Percentiles rank a stretch among this genome's conserved stretches.
Evolutionary conservation across 371 early-diverging fungal species (phyloP).

Genomic region (Phascolomyces articulosus): DNA sequence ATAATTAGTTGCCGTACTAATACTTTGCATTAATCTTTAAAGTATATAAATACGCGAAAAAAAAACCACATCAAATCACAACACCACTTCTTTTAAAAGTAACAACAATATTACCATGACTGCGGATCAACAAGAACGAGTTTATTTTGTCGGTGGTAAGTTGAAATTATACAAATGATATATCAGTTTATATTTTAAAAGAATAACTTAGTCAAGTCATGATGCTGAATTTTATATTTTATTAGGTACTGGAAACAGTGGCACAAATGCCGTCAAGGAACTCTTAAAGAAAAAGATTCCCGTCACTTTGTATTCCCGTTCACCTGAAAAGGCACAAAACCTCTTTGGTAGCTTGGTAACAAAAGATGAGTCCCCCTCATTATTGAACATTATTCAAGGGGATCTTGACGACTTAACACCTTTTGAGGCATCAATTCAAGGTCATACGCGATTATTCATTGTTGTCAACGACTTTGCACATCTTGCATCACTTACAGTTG

Average conservation of each 20-base stretch:
- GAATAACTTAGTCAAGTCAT: too few species aligned
- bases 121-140: too few species aligned
- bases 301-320: slow-evolving; percentile 17
- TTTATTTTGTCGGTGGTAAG: too few species aligned
- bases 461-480: not conserved
- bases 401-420: slow-evolving; percentile 7
- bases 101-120: too few species aligned
- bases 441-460: slow-evolving; percentile 20
- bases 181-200: not conserved
- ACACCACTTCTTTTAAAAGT: too few species aligned
- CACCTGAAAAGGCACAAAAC: slow-evolving; percentile 11
- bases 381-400: not conserved
- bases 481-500: not conserved
- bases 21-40: too few species aligned
- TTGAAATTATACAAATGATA: not conserved
- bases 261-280: slow-evolving; percentile 12
- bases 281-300: slow-evolving; percentile 16
- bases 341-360: slow-evolving; percentile 8
- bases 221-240: too few species aligned
- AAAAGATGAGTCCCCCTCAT: not conserved
- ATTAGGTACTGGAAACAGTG: slow-evolving; percentile 26
- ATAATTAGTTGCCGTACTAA: too few species aligned
- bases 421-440: slow-evolving; percentile 22
- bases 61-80: too few species aligned
- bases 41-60: too few species aligned